These are phyloP conservation scores for Lactarius vividus DNA, from an alignment of 768 basidiomycete genomes.

Conservation along the genomic window DNA sequence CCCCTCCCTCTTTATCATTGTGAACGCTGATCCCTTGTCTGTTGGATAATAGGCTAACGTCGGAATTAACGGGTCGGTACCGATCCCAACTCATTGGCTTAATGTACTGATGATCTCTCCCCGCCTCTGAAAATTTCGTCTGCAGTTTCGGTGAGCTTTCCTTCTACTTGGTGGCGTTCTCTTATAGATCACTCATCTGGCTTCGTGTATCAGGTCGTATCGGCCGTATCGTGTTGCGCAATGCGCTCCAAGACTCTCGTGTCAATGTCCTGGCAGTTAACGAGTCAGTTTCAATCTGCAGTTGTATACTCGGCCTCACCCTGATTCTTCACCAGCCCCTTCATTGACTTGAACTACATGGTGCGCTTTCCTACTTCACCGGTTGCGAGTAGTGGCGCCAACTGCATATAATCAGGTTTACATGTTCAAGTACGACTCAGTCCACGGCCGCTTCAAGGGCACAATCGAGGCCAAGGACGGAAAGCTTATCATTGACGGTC, in stretches of 20 bases:
- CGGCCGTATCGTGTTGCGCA: slow-evolving; percentile 96
- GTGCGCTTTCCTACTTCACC: slow-evolving; percentile 41
- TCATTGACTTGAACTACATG: slow-evolving; percentile 98
- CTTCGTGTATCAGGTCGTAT: slow-evolving; percentile 74
- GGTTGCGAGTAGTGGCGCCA: not conserved
- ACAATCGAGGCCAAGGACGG: slow-evolving; percentile 77
- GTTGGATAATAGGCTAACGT: slow-evolving; percentile 62
- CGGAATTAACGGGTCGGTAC: slow-evolving; percentile 90
- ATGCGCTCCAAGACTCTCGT: slow-evolving; percentile 73
- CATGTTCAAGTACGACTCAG: slow-evolving; percentile 98
- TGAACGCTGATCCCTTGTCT: not conserved
- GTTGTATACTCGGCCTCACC: not conserved
- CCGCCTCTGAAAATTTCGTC: slow-evolving; percentile 25
- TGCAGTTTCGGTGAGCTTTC: slow-evolving; percentile 63
- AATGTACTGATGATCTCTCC: slow-evolving; percentile 17
- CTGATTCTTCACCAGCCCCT: slow-evolving; percentile 58
- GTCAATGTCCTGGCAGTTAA: slow-evolving; percentile 92
- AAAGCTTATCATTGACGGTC: slow-evolving; percentile 84
- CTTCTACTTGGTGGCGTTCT: not conserved
- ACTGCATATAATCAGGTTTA: slow-evolving; percentile 59
- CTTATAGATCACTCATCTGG: not conserved
- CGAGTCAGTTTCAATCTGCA: slow-evolving; percentile 51
- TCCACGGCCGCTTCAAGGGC: slow-evolving; percentile 91
- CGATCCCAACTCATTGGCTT: slow-evolving; percentile 1
- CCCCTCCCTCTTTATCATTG: not conserved